Conservation (phyloP, 2,329 filamentous ascomycete species). For the Triangularia verruculosa region DNA sequence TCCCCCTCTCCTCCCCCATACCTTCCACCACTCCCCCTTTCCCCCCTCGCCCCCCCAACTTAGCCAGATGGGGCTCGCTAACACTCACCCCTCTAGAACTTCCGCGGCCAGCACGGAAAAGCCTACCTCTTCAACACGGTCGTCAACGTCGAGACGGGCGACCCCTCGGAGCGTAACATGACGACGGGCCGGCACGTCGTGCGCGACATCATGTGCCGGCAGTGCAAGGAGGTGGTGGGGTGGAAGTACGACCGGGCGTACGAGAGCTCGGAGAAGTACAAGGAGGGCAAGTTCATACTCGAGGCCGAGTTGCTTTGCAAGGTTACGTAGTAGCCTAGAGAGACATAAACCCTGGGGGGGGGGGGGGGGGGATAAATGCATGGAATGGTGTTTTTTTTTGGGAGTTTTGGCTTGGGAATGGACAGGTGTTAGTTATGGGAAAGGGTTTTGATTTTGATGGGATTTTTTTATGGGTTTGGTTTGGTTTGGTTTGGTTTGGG, state of each 20-base stretch:
- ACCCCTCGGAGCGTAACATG: constrained; percentile 95
- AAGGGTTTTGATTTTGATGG: no score
- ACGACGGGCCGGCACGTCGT: constrained; percentile 94
- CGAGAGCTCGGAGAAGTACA: constrained; percentile 91
- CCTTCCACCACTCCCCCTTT: background rate
- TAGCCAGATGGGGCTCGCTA: background rate
- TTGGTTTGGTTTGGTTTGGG: no score
- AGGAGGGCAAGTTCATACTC: constrained; percentile 97
- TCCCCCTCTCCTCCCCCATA: constrained; percentile 4
- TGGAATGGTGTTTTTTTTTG: no score
- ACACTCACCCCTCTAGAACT: constrained; percentile 65
- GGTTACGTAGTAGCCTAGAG: constrained; percentile 48
- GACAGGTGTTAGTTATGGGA: no score
- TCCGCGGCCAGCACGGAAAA: constrained; percentile 96
- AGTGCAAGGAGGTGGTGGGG: constrained; percentile 89
- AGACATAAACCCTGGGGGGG: no score
- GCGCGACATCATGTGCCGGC: constrained; percentile 84
- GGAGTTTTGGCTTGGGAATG: no score
- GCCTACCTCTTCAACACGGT: constrained; percentile 94
- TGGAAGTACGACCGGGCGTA: constrained; percentile 99
- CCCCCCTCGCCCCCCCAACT: no score
- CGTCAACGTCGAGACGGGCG: constrained; percentile 81
- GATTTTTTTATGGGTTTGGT: no score
- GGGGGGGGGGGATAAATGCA: no score
- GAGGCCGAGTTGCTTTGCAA: constrained; percentile 86